These are phyloP conservation scores for Ceratobasidium sp. DNA, from an alignment of 1,284 basidiomycete species.

Conservation along the genomic window DNA sequence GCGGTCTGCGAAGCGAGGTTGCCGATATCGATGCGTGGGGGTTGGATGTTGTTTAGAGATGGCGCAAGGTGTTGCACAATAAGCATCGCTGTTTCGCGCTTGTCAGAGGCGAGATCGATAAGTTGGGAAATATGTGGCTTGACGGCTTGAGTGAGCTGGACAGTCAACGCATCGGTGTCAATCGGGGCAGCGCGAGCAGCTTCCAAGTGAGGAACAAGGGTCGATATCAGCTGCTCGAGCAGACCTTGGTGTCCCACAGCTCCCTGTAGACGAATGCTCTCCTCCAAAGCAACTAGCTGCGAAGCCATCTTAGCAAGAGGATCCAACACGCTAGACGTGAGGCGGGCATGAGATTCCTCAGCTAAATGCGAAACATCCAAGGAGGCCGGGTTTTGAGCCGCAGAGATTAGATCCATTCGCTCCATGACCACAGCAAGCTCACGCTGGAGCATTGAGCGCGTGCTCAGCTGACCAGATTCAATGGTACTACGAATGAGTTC, in stretches of 20 bases:
- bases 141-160: conserved; percentile 78
- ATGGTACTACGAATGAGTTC: conserved; percentile 76
- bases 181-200: conserved; percentile 70
- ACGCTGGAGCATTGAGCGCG: conserved; percentile 65
- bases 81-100: conserved; percentile 81
- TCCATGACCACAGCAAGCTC: conserved; percentile 65
- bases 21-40: conserved; percentile 64
- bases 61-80: conserved; percentile 80
- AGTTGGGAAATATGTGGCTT: conserved; percentile 87
- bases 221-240: conserved; percentile 59
- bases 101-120: conserved; percentile 85
- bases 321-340: conserved; percentile 67
- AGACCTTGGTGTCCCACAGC: conserved; percentile 43
- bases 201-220: conserved; percentile 69
- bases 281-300: conserved; percentile 66
- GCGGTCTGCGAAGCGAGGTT: conserved; percentile 68
- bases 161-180: conserved; percentile 79
- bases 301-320: conserved; percentile 69
- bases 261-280: conserved; percentile 37
- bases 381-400: conserved; percentile 10
- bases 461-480: conserved; percentile 71
- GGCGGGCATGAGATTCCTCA: conserved; percentile 67
- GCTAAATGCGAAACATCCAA: conserved; percentile 52
- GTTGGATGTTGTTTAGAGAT: conserved; percentile 63
- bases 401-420: conserved; percentile 53